Evolutionary conservation across 2,329 filamentous ascomycete genomes (phyloP), one percentile per base, ranked within the genome.

Genomic region (Pseudogymnoascus sp.): DNA sequence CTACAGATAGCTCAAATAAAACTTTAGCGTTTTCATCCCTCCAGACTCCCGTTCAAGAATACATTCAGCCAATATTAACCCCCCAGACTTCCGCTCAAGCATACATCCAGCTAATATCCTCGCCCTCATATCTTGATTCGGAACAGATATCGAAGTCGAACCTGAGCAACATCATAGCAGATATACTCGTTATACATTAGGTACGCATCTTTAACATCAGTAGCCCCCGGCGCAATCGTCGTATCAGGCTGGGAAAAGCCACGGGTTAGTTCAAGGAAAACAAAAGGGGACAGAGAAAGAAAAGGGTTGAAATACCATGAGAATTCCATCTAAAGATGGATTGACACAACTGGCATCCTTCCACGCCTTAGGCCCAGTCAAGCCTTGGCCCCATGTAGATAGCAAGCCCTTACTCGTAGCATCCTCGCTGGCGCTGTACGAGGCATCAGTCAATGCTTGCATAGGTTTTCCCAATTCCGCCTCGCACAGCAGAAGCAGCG

Each of bases 401-500:
- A 84, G 75, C 71, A 84, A 81, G 14, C 86, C 85, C 1, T 81
- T 75, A 2, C 77, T 73, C 66, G 84, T 84, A 0, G 88, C 89
- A 40, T 81, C 78, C 4, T 85, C 79, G 0, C 82, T 87, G 0
- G 91, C 91, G 6, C 77, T 75, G 70, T 84, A 91, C 18, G 83
- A 82, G 1, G 84, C 74, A 11, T 77, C 0, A 0, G 75, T 78
- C 2, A 92, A 79, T 68, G 86, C 80, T 64, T 88, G 82, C 77
- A 93, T 86, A 0, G 91, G 90, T 35, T 86, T 75, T 5, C 92
- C 91, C 2, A 96, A 81, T 75, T 92, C 88, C 3, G 90, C 91
- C 70, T 96, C 91, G 69, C 91, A 95, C 1, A 96, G 85, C 16
- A 96, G 80, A 3, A 96, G 78, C 2, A 96, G 78, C 0, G 86